Base-by-base conservation (phyloP, 2,329 filamentous ascomycete genomes). In the Cercospora citrullina region DNA sequence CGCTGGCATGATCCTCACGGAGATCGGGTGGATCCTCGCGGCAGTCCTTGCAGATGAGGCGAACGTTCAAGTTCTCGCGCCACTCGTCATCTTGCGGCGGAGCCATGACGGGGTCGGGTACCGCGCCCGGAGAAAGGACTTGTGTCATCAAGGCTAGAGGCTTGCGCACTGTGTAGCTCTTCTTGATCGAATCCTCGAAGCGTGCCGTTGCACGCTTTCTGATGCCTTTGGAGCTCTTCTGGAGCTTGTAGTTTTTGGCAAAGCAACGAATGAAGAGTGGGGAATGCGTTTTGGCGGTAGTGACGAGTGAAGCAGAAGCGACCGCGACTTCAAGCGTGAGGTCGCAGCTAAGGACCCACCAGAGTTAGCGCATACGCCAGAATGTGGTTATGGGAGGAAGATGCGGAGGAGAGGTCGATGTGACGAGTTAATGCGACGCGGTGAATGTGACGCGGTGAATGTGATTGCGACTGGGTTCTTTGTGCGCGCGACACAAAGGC, bases 21-120 rank as follows among this genome's bases (percentile, higher is more conserved):
- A 99, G 84, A 72, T 97, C 94, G 5, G 95, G 94, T n/a, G 95
- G 95, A 64, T 89, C 86, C 77, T 97, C 93, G 76, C 90, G 91
- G 85, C 95, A 99, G 78, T 99, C 94, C 16, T 88, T 91, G 79
- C 95, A 99, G 72, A 93, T 90, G 71, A 98, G 81, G 72, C 90
- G 89, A 77, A 93, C 90, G 79, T 92, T 96, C 68, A 98, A 86
- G 74, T 98, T 95, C 79, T 97, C 90, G 76, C 88, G 88, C 85
- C 89, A 96, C 71, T 84, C 79, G 68, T 80, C 76, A 59, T 83
- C 77, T 60, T 76, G 75, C 57, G 73, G 75, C 31, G 77, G 79
- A 65, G 72, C 65, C 75, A 74, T 70, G 64, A 72, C 78, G 62
- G 76, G 77, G 62, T 79, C 80, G 68, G 78, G 81, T 31, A 82